Base-by-base conservation (phyloP, 495 filamentous ascomycete genomes). In the Aspergillus carlsbadensis region DNA sequence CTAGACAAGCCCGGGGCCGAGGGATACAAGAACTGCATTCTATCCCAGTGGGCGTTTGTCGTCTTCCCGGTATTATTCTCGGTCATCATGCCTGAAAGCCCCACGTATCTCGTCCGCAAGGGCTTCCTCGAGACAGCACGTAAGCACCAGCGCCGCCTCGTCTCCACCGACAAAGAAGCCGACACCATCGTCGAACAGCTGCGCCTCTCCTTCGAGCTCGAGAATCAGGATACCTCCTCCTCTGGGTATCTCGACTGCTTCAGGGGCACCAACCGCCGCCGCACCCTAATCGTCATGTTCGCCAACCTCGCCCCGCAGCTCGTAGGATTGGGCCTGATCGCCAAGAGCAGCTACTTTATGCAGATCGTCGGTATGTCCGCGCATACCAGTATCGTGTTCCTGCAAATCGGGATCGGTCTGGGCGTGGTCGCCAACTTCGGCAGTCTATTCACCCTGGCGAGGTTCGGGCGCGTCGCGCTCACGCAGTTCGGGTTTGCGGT, bases 21-120 rank as follows among this genome's bases (percentile, higher is more conserved):
- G 1, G 60, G 64, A 0, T 75, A 75, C 42, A 53, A 52, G 14
- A 61, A 65, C 2, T 70, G 65, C 21, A 69, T 75, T 34, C 57
- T 60, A 0, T 70, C 69, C 2, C 59, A 72, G 41, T 75, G 72
- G 72, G 60, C 69, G 0, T 73, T 75, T 22, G 73, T 70, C 0
- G 65, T 56, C 1, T 43, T 87, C 20, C 74, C 88, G 8, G 76
- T 86, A 18, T 54, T 75, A 33, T 87, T 87, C 20, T 87, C 88
- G 65, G 58, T 84, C 15, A 84, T 88, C 65, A 74, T 92, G 80
- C 88, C 88, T 1, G 90, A 89, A 72, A 89, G 86, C 5, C 89
- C 88, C 0, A 79, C 87, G 59, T 90, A 87, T 81, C 75, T 91
- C 1, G 69, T 87, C 17, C 82, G 89, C 58, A 83, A 86, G 58